Percentiles rank a stretch among this genome's conserved stretches.
phyloP scores from a whole-genome alignment of 495 filamentous ascomycete species.

The Hyphodiscus hymeniophilus region DNA sequence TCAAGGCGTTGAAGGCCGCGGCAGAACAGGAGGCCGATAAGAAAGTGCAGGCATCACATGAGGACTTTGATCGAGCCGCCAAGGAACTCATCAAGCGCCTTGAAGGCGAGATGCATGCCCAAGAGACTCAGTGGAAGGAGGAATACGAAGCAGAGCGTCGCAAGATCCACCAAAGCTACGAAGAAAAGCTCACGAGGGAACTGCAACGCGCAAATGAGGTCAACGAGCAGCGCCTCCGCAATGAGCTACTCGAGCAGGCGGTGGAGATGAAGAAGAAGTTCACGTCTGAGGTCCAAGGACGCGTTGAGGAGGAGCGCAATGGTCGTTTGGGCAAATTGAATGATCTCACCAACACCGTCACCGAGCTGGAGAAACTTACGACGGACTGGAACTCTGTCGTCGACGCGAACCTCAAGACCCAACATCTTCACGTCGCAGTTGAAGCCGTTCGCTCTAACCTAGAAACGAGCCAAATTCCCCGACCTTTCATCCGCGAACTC shows the following conservation, averaged over 20 bases:
- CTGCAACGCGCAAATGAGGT: conserved; percentile 65
- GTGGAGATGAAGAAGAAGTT: conserved; percentile 80
- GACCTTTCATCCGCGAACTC: conserved; percentile 83
- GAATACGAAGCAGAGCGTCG: conserved; percentile 88
- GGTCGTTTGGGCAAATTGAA: conserved; percentile 78
- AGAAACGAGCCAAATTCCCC: conserved; percentile 61
- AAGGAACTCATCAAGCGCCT: conserved; percentile 66
- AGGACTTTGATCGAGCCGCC: conserved; percentile 72
- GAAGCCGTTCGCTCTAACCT: conserved; percentile 83
- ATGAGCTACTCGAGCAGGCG: conserved; percentile 85
- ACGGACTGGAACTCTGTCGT: conserved; percentile 79
- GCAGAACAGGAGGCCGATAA: conserved; percentile 65
- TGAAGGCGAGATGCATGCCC: conserved; percentile 59
- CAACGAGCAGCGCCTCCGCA: conserved; percentile 69
- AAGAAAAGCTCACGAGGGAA: conserved; percentile 69
- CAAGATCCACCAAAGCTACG: conserved; percentile 63
- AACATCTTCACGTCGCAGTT: conserved; percentile 89
- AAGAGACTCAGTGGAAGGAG: conserved; percentile 71
- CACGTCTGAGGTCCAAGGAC: conserved; percentile 62
- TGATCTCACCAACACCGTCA: conserved; percentile 67
- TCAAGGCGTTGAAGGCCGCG: conserved; percentile 57
- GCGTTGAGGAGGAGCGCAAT: conserved; percentile 82
- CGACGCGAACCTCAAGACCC: conserved; percentile 81
- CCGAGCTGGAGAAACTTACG: conserved; percentile 77
- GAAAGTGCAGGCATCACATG: conserved; percentile 60